Conservation (phyloP, 2,329 filamentous ascomycete species). For the Zymoseptoria pseudotritici region DNA sequence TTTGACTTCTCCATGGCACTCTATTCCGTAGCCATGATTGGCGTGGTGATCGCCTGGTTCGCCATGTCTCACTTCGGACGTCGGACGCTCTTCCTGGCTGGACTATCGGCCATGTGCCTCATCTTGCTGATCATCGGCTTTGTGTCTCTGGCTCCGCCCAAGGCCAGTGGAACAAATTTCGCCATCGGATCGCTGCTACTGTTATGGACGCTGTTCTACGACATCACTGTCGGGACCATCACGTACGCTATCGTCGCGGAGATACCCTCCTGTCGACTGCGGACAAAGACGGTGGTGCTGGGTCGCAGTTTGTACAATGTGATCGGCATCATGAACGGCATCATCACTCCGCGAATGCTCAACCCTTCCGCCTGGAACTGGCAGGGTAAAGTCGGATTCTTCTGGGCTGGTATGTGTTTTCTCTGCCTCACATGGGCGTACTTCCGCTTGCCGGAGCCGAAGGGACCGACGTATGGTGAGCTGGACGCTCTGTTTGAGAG, state of each 20-base stretch:
- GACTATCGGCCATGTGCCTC: conserved; percentile 14
- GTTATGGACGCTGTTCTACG: conserved; percentile 18
- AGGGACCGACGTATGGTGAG: conserved; percentile 47
- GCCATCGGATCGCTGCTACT: conserved; percentile 19
- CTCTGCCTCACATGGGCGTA: conserved; percentile 45
- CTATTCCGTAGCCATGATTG: conserved; percentile 28
- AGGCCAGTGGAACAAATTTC: conserved; percentile 12
- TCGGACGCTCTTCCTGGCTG: conserved; percentile 29
- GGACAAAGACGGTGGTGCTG: conserved; percentile 24
- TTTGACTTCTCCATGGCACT: conserved; percentile 33
- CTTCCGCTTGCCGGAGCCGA: conserved; percentile 49
- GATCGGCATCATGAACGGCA: conserved; percentile 18
- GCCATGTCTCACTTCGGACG: conserved; percentile 29
- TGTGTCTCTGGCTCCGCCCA: conserved; percentile 12
- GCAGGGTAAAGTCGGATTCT: conserved; percentile 25
- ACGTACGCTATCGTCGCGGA: conserved; percentile 23
- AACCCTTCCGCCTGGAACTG: conserved; percentile 22
- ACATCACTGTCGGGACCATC: conserved; percentile 21
- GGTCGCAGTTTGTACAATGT: conserved; percentile 23
- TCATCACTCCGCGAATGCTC: conserved; percentile 22
- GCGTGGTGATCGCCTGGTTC: conserved; percentile 28
- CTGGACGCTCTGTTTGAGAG: conserved; percentile 49
- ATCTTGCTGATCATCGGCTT: conserved; percentile 22
- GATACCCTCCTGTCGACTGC: conserved; percentile 21
- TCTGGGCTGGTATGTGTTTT: conserved; percentile 39